phyloP scores from a whole-genome alignment of 495 filamentous ascomycete genomes.

The Staphylotrichum tortipilum region DNA sequence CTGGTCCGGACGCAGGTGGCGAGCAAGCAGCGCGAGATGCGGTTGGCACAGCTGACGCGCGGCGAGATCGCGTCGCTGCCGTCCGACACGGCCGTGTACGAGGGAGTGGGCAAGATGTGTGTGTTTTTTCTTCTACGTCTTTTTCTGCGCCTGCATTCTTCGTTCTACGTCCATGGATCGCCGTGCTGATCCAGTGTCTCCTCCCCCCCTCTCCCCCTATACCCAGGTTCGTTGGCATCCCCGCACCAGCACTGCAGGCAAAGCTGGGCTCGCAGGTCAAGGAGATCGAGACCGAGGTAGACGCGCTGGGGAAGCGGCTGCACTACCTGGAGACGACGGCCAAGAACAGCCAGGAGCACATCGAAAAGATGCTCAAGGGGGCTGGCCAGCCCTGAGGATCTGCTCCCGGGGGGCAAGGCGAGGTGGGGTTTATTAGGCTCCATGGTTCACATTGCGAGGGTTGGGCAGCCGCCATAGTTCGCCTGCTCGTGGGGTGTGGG shows the following conservation, averaged over 20 bases:
- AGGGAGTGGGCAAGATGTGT: conserved; percentile 95
- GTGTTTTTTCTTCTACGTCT: conserved; percentile 26
- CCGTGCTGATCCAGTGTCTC: no score
- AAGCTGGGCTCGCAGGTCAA: conserved; percentile 67
- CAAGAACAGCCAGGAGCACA: conserved; percentile 82
- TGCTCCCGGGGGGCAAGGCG: neutral
- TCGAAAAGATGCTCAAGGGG: conserved; percentile 64
- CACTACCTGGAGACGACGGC: conserved; percentile 91
- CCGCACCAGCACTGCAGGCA: conserved; percentile 62
- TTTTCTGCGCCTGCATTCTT: no score
- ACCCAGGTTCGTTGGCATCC: conserved; percentile 74
- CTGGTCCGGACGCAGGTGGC: conserved; percentile 80
- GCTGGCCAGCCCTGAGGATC: conserved; percentile 19
- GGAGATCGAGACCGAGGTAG: conserved; percentile 66
- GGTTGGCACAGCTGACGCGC: conserved; percentile 79
- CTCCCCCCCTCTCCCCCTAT: no score
- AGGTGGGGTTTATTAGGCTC: neutral
- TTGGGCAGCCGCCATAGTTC: neutral
- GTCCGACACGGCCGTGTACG: conserved; percentile 75
- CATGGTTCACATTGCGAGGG: neutral
- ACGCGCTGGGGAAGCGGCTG: conserved; percentile 77
- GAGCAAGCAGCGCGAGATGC: conserved; percentile 77
- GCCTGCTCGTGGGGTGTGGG: neutral
- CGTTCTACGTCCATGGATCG: no score
- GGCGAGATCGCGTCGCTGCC: conserved; percentile 73